Evolutionary conservation across 1,139 yeast genomes (phyloP), one percentile per base, ranked within the genome.

Genomic region (Blastobotrys illinoisensis): DNA sequence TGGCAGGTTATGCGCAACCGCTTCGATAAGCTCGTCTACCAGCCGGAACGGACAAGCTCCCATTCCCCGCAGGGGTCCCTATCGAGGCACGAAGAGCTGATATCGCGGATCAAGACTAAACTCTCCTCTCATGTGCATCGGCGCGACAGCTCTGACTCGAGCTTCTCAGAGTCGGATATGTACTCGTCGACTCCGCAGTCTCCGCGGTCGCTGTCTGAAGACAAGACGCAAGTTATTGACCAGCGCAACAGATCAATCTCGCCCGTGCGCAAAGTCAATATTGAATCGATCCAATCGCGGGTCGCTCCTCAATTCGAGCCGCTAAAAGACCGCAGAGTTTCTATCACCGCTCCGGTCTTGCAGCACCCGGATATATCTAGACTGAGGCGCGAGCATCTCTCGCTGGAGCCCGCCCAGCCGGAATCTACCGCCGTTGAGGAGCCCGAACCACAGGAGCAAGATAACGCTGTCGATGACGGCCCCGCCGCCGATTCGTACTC

Each of bases 1-100:
- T 82, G 88, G 83, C 73, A 78, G 61, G 85, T 84, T 60, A 69
- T 88, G 51, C 70, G 71, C 45, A 76, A 77, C 53, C 72, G 85
- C 0, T 69, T 74, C 6, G 90, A 90, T 0, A 74, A 78, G 28
- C 65, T 77, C 6, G 82, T 91, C 86, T 84, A 79, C 61, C 84
- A 84, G 1, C 32, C 23, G 14, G 14, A 44, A 9, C 16, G 46
- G 16, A 43, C 18, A 14, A 43, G 19, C 19, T 3, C 40, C 14
- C 24, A 32, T 7, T 32, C 40, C 1, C 16, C 40, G 7, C 40
- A 32, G 7, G 40, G 13, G 14, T 32, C 40, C 13, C 14, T 32
- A 5, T 32, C 40, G 40, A 11, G 16, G 16, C 40, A 32, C 18
- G 63, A 59, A n/a, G 64, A 61, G 23, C 52, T 61, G 3, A 51